Evolutionary conservation across 371 early-diverging fungal species (phyloP).

Genomic region (Haplosporangium sp.): DNA sequence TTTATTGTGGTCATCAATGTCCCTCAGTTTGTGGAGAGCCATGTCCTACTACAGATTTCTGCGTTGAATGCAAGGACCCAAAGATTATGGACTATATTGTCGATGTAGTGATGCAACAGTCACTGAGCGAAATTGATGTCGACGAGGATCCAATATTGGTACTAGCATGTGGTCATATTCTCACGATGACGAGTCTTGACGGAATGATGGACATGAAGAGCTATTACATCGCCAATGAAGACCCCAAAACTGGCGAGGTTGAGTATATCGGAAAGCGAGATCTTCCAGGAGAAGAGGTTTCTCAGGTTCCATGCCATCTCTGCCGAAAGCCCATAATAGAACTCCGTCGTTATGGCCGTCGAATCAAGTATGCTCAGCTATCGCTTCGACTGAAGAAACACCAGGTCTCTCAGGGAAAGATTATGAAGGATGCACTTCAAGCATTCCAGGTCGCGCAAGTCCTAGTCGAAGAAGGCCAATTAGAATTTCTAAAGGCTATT

Average conservation of each 20-base stretch:
- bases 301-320: conserved; percentile 25
- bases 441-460: background rate
- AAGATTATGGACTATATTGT: conserved; percentile 31
- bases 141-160: conserved; percentile 60
- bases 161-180: conserved; percentile 60
- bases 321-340: conserved; percentile 43
- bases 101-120: conserved; percentile 56
- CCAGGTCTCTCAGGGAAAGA: conserved; percentile 1
- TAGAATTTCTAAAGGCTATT: background rate
- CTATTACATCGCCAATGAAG: conserved; percentile 38
- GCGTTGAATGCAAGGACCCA: conserved; percentile 52
- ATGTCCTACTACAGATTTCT: conserved; percentile 58
- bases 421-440: conserved; percentile 1
- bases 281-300: conserved; percentile 32
- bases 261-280: conserved; percentile 11
- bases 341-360: conserved; percentile 42
- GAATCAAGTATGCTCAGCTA: conserved; percentile 31
- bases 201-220: conserved; percentile 54
- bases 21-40: conserved; percentile 67
- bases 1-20: conserved; percentile 65
- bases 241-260: conserved; percentile 3
- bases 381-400: conserved; percentile 23
- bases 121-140: conserved; percentile 56
- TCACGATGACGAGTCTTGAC: conserved; percentile 61
- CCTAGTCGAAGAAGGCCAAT: background rate